phyloP scores from a whole-genome alignment of 371 early-diverging fungal genomes.

The Circinella umbellata region DNA sequence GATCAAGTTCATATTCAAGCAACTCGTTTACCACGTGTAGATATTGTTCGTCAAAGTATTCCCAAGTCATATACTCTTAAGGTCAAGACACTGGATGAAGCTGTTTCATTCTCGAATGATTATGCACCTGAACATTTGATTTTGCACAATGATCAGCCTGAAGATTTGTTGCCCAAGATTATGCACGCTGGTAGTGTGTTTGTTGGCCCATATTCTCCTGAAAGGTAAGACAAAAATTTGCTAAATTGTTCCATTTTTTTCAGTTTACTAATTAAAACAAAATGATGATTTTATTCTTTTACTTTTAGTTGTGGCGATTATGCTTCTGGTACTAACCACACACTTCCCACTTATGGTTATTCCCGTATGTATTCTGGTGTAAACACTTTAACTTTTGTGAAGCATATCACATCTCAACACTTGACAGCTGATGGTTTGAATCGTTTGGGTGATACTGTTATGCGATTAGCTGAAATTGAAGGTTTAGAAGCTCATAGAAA shows the following conservation, averaged over 20 bases:
- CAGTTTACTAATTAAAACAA: neutral
- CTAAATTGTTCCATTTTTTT: neutral
- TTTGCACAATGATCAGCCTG: conserved; percentile 84
- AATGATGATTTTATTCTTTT: neutral
- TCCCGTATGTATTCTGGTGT: conserved; percentile 98
- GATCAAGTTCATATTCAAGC: conserved; percentile 85
- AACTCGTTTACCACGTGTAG: conserved; percentile 83
- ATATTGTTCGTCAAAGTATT: conserved; percentile 87
- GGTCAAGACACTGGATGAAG: conserved; percentile 75
- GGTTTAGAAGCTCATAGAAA: conserved; percentile 95
- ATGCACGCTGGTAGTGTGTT: conserved; percentile 96
- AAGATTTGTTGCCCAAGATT: conserved; percentile 64
- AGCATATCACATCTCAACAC: conserved; percentile 94
- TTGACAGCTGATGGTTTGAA: conserved; percentile 89
- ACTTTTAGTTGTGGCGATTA: conserved; percentile 91
- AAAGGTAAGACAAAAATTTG: conserved; percentile 60
- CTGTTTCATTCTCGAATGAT: conserved; percentile 88
- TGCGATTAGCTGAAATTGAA: conserved; percentile 93
- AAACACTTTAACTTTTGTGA: conserved; percentile 91
- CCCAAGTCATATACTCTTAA: conserved; percentile 80
- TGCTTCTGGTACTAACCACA: conserved; percentile 99
- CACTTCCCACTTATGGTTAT: conserved; percentile 97
- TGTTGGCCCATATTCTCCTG: conserved; percentile 95
- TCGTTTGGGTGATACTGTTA: conserved; percentile 86
- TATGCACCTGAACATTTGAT: conserved; percentile 99